phyloP scores from a whole-genome alignment of 257 asterid species.

The Scutellaria barbata region DNA sequence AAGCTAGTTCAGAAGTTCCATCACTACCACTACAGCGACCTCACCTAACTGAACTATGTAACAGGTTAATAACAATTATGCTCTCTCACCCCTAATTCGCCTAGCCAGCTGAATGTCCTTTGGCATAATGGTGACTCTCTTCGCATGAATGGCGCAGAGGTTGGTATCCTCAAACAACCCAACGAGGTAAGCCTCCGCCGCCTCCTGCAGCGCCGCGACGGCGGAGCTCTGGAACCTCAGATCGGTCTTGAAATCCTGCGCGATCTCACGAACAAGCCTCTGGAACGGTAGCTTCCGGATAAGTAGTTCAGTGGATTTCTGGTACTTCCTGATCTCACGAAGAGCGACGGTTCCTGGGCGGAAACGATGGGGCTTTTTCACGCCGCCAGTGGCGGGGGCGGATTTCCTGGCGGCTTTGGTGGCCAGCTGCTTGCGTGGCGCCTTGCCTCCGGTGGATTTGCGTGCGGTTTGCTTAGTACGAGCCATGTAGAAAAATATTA shows the following conservation, averaged over 20 bases:
- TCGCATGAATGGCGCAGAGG: conserved; percentile 41
- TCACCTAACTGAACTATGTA: not conserved
- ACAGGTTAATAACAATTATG: not conserved
- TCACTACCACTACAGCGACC: not conserved
- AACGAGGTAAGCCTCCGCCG: conserved; percentile 44
- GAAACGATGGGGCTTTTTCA: conserved; percentile 48
- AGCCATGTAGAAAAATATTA: conserved; percentile 21
- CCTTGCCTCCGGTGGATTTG: conserved; percentile 46
- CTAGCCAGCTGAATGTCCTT: conserved; percentile 46
- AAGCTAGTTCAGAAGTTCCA: not conserved
- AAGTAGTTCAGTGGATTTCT: conserved; percentile 37
- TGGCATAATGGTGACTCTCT: conserved; percentile 42
- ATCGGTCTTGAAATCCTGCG: conserved; percentile 45
- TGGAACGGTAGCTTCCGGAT: conserved; percentile 41
- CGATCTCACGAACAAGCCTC: conserved; percentile 47
- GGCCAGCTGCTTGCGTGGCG: conserved; percentile 46
- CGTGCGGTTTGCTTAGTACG: conserved; percentile 44
- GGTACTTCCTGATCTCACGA: conserved; percentile 38
- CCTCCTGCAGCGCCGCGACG: conserved; percentile 45
- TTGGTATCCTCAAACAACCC: conserved; percentile 45
- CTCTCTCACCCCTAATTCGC: conserved; percentile 46
- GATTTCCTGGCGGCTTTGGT: conserved; percentile 46
- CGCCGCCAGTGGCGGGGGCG: conserved; percentile 49
- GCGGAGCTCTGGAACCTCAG: conserved; percentile 45
- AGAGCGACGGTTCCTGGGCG: conserved; percentile 45